A percentile compares a stretch with the other conserved stretches of the same genome.
Evolutionary conservation across 495 filamentous ascomycete genomes (phyloP).

Genomic region (Penicillium bovifimosum): DNA sequence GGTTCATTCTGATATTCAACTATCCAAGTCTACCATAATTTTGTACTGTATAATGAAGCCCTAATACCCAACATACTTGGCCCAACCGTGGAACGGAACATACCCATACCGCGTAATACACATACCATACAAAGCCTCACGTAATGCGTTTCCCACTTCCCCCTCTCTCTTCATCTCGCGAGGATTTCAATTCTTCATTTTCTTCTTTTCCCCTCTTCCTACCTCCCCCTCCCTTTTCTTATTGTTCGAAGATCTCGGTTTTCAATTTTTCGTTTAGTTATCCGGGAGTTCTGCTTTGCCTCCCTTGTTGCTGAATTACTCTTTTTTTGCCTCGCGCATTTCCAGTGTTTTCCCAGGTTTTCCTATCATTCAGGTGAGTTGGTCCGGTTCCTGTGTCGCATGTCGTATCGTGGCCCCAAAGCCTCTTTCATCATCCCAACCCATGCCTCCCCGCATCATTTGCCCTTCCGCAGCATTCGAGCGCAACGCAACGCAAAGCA

Average conservation of each 20-base stretch:
- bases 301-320: conserved; percentile 19
- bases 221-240: conserved; percentile 31
- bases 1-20: too few relatives aligned
- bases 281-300: conserved; percentile 27
- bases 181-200: conserved; percentile 42
- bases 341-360: conserved; percentile 22
- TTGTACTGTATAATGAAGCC: not conserved
- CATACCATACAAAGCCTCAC: conserved; percentile 3
- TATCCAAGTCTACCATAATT: not conserved
- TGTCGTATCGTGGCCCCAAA: conserved; percentile 4
- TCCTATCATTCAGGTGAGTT: conserved; percentile 23
- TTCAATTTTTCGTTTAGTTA: conserved; percentile 30
- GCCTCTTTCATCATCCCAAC: conserved; percentile 17
- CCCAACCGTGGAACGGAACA: not conserved
- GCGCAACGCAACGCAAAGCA: not conserved
- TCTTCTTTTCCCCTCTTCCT: conserved; percentile 33
- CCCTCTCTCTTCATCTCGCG: conserved; percentile 24
- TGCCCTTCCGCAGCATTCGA: not conserved
- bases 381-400: not conserved
- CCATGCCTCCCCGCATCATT: not conserved
- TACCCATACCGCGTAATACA: conserved; percentile 12
- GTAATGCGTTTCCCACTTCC: conserved; percentile 33
- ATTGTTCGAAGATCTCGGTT: conserved; percentile 28
- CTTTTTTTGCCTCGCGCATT: conserved; percentile 26
- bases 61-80: not conserved